A percentile compares a stretch with the other conserved stretches of the same genome.
These are phyloP conservation scores for Bipolaris bicolor DNA, from an alignment of 2,329 filamentous ascomycete genomes.

Conservation along the genomic window DNA sequence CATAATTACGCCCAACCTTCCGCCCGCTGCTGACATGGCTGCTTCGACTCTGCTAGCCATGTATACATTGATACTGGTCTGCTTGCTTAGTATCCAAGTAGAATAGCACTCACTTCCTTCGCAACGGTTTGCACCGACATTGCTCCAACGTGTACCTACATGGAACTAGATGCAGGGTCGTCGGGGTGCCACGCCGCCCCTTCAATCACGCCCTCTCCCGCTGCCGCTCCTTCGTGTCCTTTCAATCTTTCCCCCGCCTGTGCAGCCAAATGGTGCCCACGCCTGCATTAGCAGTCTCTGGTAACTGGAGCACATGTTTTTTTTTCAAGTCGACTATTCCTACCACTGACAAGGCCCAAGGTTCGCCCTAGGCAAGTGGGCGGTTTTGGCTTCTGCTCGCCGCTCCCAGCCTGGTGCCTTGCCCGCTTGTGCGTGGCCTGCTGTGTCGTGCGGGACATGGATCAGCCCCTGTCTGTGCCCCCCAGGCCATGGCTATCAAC, in stretches of 20 bases:
- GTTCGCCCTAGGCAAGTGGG: conserved; percentile 13
- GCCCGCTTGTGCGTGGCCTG: conserved; percentile 8
- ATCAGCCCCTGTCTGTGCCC: conserved; percentile 21
- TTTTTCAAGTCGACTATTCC: conserved; percentile 3
- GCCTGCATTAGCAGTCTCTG: too few species aligned
- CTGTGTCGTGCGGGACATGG: conserved; percentile 18
- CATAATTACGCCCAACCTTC: conserved; percentile 9
- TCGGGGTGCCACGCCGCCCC: conserved; percentile 24
- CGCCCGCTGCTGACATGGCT: neutral
- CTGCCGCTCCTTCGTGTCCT: neutral
- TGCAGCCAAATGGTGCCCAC: too few species aligned
- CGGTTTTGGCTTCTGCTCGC: conserved; percentile 23
- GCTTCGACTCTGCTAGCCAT: too few species aligned
- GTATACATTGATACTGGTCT: too few species aligned
- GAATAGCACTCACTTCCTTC: too few species aligned
- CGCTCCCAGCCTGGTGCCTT: neutral
- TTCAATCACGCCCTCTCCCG: conserved; percentile 10
- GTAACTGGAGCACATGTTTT: conserved; percentile 9
- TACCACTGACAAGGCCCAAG: conserved; percentile 9
- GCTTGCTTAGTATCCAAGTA: too few species aligned
- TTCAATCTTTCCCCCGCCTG: too few species aligned
- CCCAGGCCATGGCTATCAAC: neutral
- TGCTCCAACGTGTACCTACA: neutral
- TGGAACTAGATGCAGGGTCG: conserved; percentile 26
- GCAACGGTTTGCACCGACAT: too few species aligned